Evolutionary conservation across 2,329 filamentous ascomycete species (phyloP).

Genomic region (Pyricularia pennisetigena): DNA sequence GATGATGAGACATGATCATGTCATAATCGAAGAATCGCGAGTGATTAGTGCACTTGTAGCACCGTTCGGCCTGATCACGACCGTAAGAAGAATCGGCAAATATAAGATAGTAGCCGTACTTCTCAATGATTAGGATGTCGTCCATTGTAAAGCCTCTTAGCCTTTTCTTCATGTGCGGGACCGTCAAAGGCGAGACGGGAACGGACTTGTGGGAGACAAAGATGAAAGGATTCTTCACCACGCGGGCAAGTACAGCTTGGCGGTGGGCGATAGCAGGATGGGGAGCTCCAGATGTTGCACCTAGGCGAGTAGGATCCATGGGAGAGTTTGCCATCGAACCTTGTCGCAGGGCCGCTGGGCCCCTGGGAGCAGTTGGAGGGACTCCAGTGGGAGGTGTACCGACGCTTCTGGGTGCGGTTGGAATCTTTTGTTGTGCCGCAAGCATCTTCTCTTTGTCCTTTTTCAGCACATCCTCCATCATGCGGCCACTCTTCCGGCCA

Average conservation of each 20-base stretch:
- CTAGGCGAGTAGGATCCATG: background rate
- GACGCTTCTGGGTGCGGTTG: constrained; percentile 20
- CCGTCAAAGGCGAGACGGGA: constrained; percentile 74
- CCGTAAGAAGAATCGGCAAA: constrained; percentile 73
- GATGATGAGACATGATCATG: constrained; percentile 81
- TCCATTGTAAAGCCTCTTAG: constrained; percentile 75
- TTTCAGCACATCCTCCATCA: constrained; percentile 67
- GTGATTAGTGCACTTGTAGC: constrained; percentile 68
- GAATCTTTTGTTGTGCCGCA: constrained; percentile 5
- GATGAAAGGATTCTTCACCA: constrained; percentile 65
- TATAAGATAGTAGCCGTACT: constrained; percentile 82
- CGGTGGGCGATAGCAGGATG: background rate
- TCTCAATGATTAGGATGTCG: constrained; percentile 67
- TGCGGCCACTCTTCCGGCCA: constrained; percentile 67
- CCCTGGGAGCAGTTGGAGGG: constrained; percentile 79
- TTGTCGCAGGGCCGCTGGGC: constrained; percentile 53
- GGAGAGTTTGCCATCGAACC: constrained; percentile 5
- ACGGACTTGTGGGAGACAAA: constrained; percentile 84
- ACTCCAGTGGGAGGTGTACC: constrained; percentile 46
- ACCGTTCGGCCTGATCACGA: constrained; percentile 71
- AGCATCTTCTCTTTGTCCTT: constrained; percentile 48
- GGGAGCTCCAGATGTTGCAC: constrained; percentile 12
- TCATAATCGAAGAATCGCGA: constrained; percentile 81
- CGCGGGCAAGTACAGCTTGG: background rate
- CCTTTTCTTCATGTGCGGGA: constrained; percentile 83